Percentiles rank a stretch among this genome's conserved stretches.
These are phyloP conservation scores for Leptodermis oblonga DNA, from an alignment of 257 asterid species.

Conservation along the genomic window DNA sequence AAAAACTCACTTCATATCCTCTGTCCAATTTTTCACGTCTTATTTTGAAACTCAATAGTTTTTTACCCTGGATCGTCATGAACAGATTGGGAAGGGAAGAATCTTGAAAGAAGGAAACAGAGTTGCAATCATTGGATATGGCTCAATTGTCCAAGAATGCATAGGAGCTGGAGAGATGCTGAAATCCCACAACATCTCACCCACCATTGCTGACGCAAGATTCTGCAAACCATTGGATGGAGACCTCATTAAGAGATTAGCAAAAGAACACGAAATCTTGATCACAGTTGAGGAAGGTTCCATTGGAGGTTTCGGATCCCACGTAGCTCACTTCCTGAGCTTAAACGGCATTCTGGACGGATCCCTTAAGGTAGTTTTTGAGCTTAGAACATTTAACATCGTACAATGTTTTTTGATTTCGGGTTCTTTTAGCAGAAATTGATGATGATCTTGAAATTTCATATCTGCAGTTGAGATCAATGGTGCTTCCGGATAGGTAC, in stretches of 20 bases:
- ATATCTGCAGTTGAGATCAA: constrained; percentile 64
- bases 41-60: no score
- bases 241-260: constrained; percentile 47
- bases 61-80: not conserved
- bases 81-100: constrained; percentile 71
- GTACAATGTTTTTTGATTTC: not conserved
- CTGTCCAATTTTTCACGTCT: not conserved
- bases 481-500: constrained; percentile 76
- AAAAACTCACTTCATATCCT: not conserved
- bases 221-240: constrained; percentile 79
- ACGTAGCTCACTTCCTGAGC: constrained; percentile 59
- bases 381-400: not conserved
- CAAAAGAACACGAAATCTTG: constrained; percentile 60
- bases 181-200: constrained; percentile 29
- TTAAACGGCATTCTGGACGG: constrained; percentile 65
- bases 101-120: constrained; percentile 52
- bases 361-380: constrained; percentile 49
- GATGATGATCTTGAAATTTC: not conserved
- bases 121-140: constrained; percentile 71
- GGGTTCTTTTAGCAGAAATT: not conserved
- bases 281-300: constrained; percentile 82
- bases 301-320: constrained; percentile 81
- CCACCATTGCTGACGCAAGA: constrained; percentile 69
- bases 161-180: constrained; percentile 56
- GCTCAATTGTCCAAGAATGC: constrained; percentile 61